These are phyloP conservation scores for Kazachstania bromeliacearum DNA, from an alignment of 805 yeast species.

Conservation along the genomic window DNA sequence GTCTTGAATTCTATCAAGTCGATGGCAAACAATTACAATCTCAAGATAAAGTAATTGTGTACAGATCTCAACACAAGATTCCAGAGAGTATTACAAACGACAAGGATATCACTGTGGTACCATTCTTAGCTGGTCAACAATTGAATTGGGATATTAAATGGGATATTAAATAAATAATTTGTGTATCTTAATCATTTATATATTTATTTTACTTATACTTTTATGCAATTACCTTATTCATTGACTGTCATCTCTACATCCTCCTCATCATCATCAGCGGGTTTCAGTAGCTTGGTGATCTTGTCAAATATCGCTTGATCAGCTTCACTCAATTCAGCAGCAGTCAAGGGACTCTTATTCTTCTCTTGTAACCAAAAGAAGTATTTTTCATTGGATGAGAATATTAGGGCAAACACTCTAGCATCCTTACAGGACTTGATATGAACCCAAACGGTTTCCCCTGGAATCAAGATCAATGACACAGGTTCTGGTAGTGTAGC, in stretches of 20 bases:
- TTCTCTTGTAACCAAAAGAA: slow-evolving; percentile 69
- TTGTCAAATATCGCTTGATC: slow-evolving; percentile 46
- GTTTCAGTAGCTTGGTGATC: slow-evolving; percentile 42
- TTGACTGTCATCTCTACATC: too few species aligned
- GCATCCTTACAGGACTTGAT: slow-evolving; percentile 65
- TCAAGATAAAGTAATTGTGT: slow-evolving; percentile 43
- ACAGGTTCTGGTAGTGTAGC: slow-evolving; percentile 18
- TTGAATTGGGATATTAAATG: slow-evolving; percentile 70
- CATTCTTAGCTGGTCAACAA: slow-evolving; percentile 75
- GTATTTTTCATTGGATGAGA: slow-evolving; percentile 52
- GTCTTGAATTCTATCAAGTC: slow-evolving; percentile 62
- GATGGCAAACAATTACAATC: slow-evolving; percentile 35
- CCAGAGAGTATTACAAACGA: slow-evolving; percentile 43
- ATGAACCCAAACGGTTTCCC: slow-evolving; percentile 70
- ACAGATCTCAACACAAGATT: slow-evolving; percentile 42
- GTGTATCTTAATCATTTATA: background rate
- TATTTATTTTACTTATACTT: background rate
- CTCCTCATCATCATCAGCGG: slow-evolving; percentile 12
- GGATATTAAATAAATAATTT: slow-evolving; percentile 35
- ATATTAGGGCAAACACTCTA: slow-evolving; percentile 61
- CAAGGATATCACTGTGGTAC: slow-evolving; percentile 50
- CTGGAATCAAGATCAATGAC: slow-evolving; percentile 63
- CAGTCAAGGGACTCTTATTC: slow-evolving; percentile 41
- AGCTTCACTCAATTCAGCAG: slow-evolving; percentile 41
- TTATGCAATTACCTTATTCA: too few species aligned